Conservation (phyloP, 2,329 filamentous ascomycete species). For the Hirsutella minnesotensis region DNA sequence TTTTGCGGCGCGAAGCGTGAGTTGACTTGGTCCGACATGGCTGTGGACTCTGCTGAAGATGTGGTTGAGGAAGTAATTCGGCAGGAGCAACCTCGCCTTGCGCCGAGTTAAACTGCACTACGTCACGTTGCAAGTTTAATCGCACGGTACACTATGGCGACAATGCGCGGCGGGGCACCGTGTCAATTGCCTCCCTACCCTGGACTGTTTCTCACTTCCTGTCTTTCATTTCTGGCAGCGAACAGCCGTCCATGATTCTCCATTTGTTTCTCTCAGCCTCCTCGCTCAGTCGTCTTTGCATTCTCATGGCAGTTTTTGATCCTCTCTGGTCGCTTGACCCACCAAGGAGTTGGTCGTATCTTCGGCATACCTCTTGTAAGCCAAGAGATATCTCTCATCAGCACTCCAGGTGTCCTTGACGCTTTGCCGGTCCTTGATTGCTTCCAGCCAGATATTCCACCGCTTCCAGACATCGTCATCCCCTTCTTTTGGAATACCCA, state of each 20-base stretch:
- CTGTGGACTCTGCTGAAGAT: background rate
- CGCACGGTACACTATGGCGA: too few relatives aligned
- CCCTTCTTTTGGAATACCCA: conserved; percentile 34
- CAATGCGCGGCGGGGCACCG: too few relatives aligned
- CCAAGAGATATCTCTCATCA: conserved; percentile 51
- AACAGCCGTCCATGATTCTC: too few relatives aligned
- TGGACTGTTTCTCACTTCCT: too few relatives aligned
- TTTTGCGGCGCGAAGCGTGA: conserved; percentile 66
- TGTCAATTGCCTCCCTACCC: too few relatives aligned
- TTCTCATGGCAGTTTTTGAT: conserved; percentile 43
- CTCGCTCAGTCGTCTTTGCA: too few relatives aligned
- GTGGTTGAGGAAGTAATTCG: too few relatives aligned
- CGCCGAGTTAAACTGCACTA: too few relatives aligned
- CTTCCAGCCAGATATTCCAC: conserved; percentile 53
- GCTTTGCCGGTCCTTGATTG: conserved; percentile 46
- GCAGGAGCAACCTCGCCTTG: too few relatives aligned
- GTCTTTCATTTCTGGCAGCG: too few relatives aligned
- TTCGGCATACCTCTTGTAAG: conserved; percentile 57
- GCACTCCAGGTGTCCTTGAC: conserved; percentile 58
- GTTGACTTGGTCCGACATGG: conserved; percentile 28
- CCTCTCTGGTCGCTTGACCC: conserved; percentile 49
- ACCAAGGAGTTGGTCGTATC: conserved; percentile 51
- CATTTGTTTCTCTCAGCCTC: too few relatives aligned
- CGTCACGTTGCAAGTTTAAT: too few relatives aligned
- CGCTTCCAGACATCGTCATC: conserved; percentile 50